Conservation (phyloP, 306 rosid species). For the Citrullus amarus region DNA sequence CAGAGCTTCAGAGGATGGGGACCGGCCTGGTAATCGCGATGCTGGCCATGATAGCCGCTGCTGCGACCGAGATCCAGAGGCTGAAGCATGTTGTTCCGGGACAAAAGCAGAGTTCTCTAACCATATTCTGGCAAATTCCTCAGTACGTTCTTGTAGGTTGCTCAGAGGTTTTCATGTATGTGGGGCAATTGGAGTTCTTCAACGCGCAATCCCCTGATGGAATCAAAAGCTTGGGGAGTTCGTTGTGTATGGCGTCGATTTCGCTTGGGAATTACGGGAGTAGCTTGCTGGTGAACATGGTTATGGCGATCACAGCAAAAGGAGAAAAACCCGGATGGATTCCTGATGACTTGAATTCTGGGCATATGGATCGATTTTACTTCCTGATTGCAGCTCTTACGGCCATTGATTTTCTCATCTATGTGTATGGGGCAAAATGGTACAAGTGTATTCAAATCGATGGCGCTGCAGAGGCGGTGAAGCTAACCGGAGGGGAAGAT, state of each 20-base stretch:
- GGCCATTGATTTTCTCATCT: slow-evolving; percentile 30
- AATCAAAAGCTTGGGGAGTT: slow-evolving; percentile 46
- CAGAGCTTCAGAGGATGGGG: slow-evolving; percentile 56
- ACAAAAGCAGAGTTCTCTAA: slow-evolving; percentile 25
- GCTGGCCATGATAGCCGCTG: slow-evolving; percentile 45
- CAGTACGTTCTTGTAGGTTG: slow-evolving; percentile 49
- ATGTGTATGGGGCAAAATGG: slow-evolving; percentile 29
- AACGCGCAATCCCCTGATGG: slow-evolving; percentile 51
- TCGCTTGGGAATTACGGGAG: slow-evolving; percentile 50
- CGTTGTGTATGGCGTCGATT: slow-evolving; percentile 58
- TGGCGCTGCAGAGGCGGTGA: neutral
- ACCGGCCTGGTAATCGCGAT: slow-evolving; percentile 39
- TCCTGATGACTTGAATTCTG: slow-evolving; percentile 30
- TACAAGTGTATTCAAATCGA: slow-evolving; percentile 16
- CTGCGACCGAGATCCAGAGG: slow-evolving; percentile 26
- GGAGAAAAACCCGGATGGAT: slow-evolving; percentile 35
- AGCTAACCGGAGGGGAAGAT: neutral
- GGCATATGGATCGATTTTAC: slow-evolving; percentile 44
- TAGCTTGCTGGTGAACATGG: slow-evolving; percentile 29
- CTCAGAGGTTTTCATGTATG: slow-evolving; percentile 38
- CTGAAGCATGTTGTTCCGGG: slow-evolving; percentile 19
- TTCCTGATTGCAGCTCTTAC: slow-evolving; percentile 33
- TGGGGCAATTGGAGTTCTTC: slow-evolving; percentile 26
- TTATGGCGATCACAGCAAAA: slow-evolving; percentile 29
- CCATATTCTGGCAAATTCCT: slow-evolving; percentile 35